Conservation (phyloP, 805 yeast species). For the Cyberlindnera xylosilytica region DNA sequence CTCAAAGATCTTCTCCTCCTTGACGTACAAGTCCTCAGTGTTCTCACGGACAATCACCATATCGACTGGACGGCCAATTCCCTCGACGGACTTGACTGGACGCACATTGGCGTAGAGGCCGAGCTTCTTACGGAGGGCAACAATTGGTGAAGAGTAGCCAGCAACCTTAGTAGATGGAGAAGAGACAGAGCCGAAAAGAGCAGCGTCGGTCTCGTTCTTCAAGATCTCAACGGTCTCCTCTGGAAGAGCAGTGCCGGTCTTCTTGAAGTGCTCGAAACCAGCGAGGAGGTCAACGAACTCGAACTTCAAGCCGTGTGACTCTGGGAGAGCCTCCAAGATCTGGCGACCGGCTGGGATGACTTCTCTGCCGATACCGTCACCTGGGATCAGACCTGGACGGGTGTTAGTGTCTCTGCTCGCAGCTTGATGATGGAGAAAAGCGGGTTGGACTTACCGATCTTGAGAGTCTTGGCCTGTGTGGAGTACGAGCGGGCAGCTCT, state of each 20-base stretch:
- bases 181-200: slow-evolving; percentile 95
- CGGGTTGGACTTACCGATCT: slow-evolving; percentile 35
- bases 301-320: slow-evolving; percentile 72
- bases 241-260: slow-evolving; percentile 95
- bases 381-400: slow-evolving; percentile 72
- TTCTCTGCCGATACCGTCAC: slow-evolving; percentile 98
- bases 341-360: slow-evolving; percentile 96
- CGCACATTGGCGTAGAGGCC: slow-evolving; percentile 96
- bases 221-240: slow-evolving; percentile 82
- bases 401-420: slow-evolving; percentile 4
- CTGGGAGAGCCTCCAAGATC: slow-evolving; percentile 76
- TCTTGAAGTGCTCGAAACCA: slow-evolving; percentile 90
- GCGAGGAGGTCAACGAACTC: slow-evolving; percentile 88
- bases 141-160: slow-evolving; percentile 98
- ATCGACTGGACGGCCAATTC: slow-evolving; percentile 86
- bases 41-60: slow-evolving; percentile 98
- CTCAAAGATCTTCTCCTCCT: slow-evolving; percentile 79
- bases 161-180: slow-evolving; percentile 92
- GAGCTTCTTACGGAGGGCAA: slow-evolving; percentile 93
- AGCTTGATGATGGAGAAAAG: background rate
- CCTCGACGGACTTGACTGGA: slow-evolving; percentile 92
- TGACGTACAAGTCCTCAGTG: slow-evolving; percentile 95
- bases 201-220: slow-evolving; percentile 88
- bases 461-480: slow-evolving; percentile 44
- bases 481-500: slow-evolving; percentile 30